Evolutionary conservation across 2,329 filamentous ascomycete genomes (phyloP).

Genomic region (Plectosphaerella cucumerina): DNA sequence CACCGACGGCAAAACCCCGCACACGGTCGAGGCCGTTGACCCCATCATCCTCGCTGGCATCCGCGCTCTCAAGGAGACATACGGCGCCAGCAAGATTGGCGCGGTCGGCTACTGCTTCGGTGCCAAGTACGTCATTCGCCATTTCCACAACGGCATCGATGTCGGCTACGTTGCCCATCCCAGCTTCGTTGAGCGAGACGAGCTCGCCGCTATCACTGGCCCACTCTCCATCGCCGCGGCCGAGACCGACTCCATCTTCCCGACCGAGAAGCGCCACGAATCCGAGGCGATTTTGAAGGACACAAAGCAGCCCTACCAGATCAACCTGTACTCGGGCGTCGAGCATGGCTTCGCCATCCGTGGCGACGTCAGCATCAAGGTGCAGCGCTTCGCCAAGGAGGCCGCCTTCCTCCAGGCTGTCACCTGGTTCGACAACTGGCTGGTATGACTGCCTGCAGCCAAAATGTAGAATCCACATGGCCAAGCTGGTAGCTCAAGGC

Average conservation of each 20-base stretch:
- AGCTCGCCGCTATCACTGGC: conserved; percentile 61
- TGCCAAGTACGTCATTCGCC: conserved; percentile 69
- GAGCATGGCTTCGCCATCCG: conserved; percentile 73
- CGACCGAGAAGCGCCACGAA: conserved; percentile 57
- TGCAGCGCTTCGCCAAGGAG: conserved; percentile 69
- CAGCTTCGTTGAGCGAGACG: conserved; percentile 65
- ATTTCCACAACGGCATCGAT: conserved; percentile 59
- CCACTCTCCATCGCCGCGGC: conserved; percentile 64
- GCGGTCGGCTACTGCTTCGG: conserved; percentile 73
- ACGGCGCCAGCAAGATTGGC: conserved; percentile 55
- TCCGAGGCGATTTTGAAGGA: conserved; percentile 60
- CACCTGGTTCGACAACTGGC: conserved; percentile 67
- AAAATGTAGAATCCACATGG: too few relatives aligned
- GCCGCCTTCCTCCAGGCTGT: conserved; percentile 76
- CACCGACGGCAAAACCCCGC: conserved; percentile 42
- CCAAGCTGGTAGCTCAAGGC: too few relatives aligned
- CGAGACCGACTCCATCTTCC: conserved; percentile 64
- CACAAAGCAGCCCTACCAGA: conserved; percentile 63
- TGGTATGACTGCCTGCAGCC: conserved; percentile 25
- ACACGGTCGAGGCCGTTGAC: conserved; percentile 26
- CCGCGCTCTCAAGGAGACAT: conserved; percentile 52
- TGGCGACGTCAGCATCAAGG: conserved; percentile 53
- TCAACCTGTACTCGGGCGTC: conserved; percentile 69
- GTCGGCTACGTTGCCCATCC: conserved; percentile 75
- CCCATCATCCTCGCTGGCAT: conserved; percentile 32